Percentiles rank a stretch among this genome's conserved stretches.
phyloP scores from a whole-genome alignment of 2,329 filamentous ascomycete genomes.

The Pseudocercospora fijiensis region DNA sequence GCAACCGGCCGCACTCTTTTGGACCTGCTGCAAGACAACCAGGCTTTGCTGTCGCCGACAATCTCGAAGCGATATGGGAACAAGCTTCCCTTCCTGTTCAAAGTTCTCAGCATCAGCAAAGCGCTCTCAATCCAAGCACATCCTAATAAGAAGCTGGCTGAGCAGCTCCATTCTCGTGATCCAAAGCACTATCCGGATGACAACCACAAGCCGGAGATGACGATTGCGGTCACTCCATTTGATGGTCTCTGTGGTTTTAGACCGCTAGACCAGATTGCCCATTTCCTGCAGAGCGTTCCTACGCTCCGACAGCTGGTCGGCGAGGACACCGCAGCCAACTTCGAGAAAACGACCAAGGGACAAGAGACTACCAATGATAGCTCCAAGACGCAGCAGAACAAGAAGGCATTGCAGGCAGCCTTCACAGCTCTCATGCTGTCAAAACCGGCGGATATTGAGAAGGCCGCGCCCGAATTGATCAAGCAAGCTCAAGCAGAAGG shows the following conservation, averaged over 20 bases:
- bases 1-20: conserved; percentile 80
- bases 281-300: conserved; percentile 71
- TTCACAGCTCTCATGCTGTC: conserved; percentile 83
- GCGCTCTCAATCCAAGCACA: conserved; percentile 97
- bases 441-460: conserved; percentile 62
- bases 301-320: conserved; percentile 50
- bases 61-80: conserved; percentile 72
- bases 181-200: conserved; percentile 97
- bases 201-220: conserved; percentile 99
- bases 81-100: conserved; percentile 90
- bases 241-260: conserved; percentile 96
- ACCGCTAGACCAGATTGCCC: conserved; percentile 78
- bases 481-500: conserved; percentile 67
- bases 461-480: conserved; percentile 68
- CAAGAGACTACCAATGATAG: conserved; percentile 52
- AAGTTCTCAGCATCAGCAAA: conserved; percentile 93
- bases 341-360: conserved; percentile 52
- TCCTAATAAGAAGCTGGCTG: conserved; percentile 68
- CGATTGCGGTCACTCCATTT: conserved; percentile 93
- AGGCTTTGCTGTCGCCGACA: conserved; percentile 72
- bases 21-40: conserved; percentile 83
- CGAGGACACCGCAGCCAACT: conserved; percentile 48
- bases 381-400: conserved; percentile 58
- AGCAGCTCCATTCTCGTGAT: conserved; percentile 80
- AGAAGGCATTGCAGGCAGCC: conserved; percentile 69